Base-by-base conservation (phyloP, 2,329 filamentous ascomycete genomes). In the Stemphylium lycopersici region DNA sequence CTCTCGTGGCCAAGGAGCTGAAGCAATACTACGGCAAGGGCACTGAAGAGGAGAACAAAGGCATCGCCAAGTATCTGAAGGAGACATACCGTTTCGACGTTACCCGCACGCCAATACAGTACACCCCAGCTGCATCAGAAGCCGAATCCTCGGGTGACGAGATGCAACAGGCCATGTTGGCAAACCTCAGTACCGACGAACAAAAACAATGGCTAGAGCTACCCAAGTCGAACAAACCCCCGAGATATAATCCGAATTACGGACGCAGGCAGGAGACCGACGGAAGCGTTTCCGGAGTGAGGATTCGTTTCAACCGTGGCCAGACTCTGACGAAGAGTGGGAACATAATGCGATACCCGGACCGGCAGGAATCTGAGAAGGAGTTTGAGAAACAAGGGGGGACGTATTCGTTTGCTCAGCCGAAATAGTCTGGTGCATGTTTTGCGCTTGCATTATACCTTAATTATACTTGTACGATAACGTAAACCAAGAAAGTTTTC, bases 1-100 rank as follows among this genome's bases (percentile, higher is more conserved):
- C 52, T 8, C 48, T 69, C 15, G 11, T 69, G 12, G 60, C 59
- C 15, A 65, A 65, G 22, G 66, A 67, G 29, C 52, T 70, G 18
- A 65, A 61, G 36, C 48, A 44, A 7, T 41, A 60, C 15, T 58
- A 68, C 31, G 62, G 58, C 4, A 62, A 58, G 5, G 61, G 61
- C 5, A 59, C 59, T 0, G 56, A 57, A 0, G 57, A 65, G 26
- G 62, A 69, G 42, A 61, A 66, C 31, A 15, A 52, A 6, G 63
- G 56, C 11, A 66, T 70, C 36, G 58, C 57, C 10, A 48, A 34
- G 2, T 69, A 53, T 29, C 50, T 70, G 15, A 59, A 61, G 20
- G 48, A 59, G 24, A 49, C 42, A 15, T 65, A 64, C 44, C 26
- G 48, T 5, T 65, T 62, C 34, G 61, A 66, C 37, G 48, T 65